Evolutionary conservation across 208 protist species (phyloP).

Genomic region (Leishmania gerbilli): DNA sequence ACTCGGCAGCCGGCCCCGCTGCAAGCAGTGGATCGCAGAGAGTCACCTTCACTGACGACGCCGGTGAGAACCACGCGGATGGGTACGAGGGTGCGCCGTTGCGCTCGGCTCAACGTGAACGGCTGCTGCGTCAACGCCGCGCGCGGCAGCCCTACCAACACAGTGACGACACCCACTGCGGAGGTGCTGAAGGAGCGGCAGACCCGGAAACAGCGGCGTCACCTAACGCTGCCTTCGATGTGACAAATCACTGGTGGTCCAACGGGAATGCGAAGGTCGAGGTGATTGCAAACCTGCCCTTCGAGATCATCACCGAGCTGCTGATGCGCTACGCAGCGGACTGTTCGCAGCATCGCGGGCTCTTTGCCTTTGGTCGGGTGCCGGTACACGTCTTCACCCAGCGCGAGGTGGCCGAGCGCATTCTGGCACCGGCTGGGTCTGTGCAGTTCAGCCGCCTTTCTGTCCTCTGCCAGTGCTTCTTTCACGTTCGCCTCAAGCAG

Average conservation of each 20-base stretch:
- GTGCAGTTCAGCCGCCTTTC: constrained; percentile 86
- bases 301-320: constrained; percentile 80
- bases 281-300: constrained; percentile 89
- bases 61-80: not conserved
- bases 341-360: constrained; percentile 58
- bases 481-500: constrained; percentile 75
- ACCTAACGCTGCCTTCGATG: constrained; percentile 49
- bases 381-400: constrained; percentile 89
- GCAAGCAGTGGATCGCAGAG: not conserved
- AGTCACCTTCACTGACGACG: constrained; percentile 2
- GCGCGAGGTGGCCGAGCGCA: constrained; percentile 84
- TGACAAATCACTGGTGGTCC: constrained; percentile 77
- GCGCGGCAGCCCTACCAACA: constrained; percentile 30
- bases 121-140: constrained; percentile 51
- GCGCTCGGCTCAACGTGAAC: constrained; percentile 54
- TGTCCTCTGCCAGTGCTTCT: constrained; percentile 81
- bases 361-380: constrained; percentile 86
- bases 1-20: not conserved
- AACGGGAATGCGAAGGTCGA: constrained; percentile 84
- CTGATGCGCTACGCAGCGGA: constrained; percentile 86
- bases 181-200: not conserved
- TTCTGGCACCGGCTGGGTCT: constrained; percentile 68
- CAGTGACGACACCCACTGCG: constrained; percentile 11
- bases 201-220: constrained; percentile 12
- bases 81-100: constrained; percentile 61